Evolutionary conservation across 2,329 filamentous ascomycete genomes (phyloP).

Genomic region (Fusarium ambrosium): DNA sequence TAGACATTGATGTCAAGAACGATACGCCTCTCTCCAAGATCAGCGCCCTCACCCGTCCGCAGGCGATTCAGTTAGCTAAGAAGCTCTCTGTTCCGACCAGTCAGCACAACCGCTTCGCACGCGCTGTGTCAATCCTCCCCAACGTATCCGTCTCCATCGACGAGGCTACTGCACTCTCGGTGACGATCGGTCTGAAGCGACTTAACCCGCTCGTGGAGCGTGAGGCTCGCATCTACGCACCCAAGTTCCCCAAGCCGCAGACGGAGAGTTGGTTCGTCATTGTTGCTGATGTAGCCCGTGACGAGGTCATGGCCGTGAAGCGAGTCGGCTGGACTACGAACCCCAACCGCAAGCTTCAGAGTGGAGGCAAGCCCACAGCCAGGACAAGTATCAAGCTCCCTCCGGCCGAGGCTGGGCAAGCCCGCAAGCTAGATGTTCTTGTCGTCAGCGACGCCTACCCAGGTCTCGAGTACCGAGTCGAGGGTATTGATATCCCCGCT

Average conservation of each 20-base stretch:
- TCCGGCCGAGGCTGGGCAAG: constrained; percentile 57
- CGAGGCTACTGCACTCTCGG: constrained; percentile 70
- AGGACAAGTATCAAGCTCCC: constrained; percentile 73
- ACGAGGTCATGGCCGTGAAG: constrained; percentile 90
- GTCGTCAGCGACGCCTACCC: constrained; percentile 91
- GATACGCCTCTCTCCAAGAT: constrained; percentile 60
- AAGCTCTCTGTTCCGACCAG: constrained; percentile 63
- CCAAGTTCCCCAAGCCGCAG: constrained; percentile 93
- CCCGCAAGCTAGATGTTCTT: constrained; percentile 77
- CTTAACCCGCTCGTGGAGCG: constrained; percentile 74
- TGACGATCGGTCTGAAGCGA: constrained; percentile 75
- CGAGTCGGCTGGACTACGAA: constrained; percentile 77
- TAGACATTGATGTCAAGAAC: constrained; percentile 64
- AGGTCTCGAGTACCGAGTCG: constrained; percentile 72
- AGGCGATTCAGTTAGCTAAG: constrained; percentile 61
- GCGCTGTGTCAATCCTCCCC: constrained; percentile 76
- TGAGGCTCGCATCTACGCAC: constrained; percentile 85
- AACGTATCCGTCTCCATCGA: constrained; percentile 73
- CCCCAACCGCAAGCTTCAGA: constrained; percentile 50
- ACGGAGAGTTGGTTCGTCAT: constrained; percentile 94
- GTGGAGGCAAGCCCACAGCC: constrained; percentile 64
- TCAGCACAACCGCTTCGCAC: constrained; percentile 64
- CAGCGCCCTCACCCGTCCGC: constrained; percentile 51
- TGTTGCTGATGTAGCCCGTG: constrained; percentile 74
- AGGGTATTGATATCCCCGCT: constrained; percentile 66